Percentiles rank a stretch among this genome's conserved stretches.
Conservation (phyloP, 2,329 filamentous ascomycete species). For the Monilinia aucupariae region DNA sequence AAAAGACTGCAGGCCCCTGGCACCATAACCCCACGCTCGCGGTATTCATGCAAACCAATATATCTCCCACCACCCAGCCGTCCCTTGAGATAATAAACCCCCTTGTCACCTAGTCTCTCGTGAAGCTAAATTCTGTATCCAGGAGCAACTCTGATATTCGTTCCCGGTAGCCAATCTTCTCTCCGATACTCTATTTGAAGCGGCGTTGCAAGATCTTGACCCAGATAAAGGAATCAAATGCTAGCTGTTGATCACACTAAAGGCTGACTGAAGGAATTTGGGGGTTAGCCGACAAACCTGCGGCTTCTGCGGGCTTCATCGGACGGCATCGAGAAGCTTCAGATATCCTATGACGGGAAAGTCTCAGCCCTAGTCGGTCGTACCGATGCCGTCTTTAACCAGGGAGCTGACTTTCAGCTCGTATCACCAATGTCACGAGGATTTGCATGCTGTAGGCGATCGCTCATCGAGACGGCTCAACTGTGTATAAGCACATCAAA, state of each 20-base stretch:
- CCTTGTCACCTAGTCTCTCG: neutral
- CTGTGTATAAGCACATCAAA: slow-evolving; percentile 1
- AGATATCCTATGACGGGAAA: neutral
- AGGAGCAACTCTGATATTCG: neutral
- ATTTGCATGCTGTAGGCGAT: neutral
- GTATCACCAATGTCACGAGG: slow-evolving; percentile 16
- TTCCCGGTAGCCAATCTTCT: slow-evolving; percentile 8
- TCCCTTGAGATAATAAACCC: neutral
- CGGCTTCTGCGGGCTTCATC: slow-evolving; percentile 3
- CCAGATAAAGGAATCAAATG: slow-evolving; percentile 13
- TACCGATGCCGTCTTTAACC: slow-evolving; percentile 12
- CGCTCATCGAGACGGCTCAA: slow-evolving; percentile 4
- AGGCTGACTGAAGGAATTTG: slow-evolving; percentile 18
- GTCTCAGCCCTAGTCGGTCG: slow-evolving; percentile 16
- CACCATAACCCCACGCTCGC: neutral
- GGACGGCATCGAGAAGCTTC: slow-evolving; percentile 8
- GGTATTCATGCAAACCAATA: slow-evolving; percentile 9
- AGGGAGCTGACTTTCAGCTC: slow-evolving; percentile 15
- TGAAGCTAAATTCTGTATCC: neutral
- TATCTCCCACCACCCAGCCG: slow-evolving; percentile 13
- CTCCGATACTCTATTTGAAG: slow-evolving; percentile 21
- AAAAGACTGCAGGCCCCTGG: slow-evolving; percentile 1
- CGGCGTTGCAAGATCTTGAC: slow-evolving; percentile 13
- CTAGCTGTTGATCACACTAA: slow-evolving; percentile 13
- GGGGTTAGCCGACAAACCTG: slow-evolving; percentile 15